Percentiles rank a stretch among this genome's conserved stretches.
Evolutionary conservation across 169 alveolate species (phyloP).

Genomic region (Perkinsus olseni): DNA sequence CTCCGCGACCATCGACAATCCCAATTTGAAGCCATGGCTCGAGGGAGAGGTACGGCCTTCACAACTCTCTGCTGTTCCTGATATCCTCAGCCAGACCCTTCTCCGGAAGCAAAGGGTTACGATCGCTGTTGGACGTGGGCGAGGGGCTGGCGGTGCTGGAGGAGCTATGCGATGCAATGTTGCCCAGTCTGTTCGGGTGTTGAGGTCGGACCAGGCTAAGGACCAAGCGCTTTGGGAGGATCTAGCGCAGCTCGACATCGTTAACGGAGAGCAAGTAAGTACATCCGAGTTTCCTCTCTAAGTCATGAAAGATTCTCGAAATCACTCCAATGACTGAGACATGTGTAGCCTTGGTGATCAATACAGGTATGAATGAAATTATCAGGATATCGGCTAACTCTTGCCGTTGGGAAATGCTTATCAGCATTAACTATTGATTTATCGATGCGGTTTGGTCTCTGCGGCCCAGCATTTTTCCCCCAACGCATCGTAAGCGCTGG

Average conservation of each 20-base stretch:
- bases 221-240: not conserved
- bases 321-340: not conserved
- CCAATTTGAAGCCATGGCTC: not conserved
- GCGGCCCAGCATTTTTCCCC: not conserved
- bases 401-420: no score
- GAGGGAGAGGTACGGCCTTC: not conserved
- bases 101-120: not conserved
- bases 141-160: not conserved
- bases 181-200: not conserved
- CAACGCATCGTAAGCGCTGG: no score
- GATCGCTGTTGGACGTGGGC: not conserved
- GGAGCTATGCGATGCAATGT: not conserved
- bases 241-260: not conserved
- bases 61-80: not conserved
- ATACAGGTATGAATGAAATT: no score
- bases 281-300: not conserved
- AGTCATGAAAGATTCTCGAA: not conserved
- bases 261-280: not conserved
- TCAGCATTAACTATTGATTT: no score
- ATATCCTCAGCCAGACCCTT: not conserved
- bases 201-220: not conserved
- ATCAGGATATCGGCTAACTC: no score
- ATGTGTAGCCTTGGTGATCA: no score
- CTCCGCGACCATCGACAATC: not conserved
- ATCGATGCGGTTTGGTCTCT: not conserved